Evolutionary conservation across 2,329 filamentous ascomycete genomes (phyloP), one percentile per base, ranked within the genome.

Genomic region (Scopulariopsis brevicaulis): DNA sequence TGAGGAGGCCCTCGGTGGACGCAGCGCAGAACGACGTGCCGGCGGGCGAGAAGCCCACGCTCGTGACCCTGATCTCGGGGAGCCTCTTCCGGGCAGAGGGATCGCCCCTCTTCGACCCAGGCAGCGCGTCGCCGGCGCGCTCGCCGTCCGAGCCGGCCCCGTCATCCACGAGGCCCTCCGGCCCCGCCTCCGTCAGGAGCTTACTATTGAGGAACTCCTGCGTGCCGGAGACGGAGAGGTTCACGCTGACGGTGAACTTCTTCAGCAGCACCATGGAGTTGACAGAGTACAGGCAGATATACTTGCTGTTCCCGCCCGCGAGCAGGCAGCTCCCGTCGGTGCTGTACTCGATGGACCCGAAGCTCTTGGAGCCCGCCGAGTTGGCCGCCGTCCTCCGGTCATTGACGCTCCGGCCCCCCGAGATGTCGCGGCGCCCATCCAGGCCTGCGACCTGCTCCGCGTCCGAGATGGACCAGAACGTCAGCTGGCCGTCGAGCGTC

Each of bases 191-290:
- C 12, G 92, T 96, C 65, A 99, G 80, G 22, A 89, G 78, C 66
- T 87, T 90, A 75, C 90, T 96, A 78, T 96, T 97, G 63, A 99
- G 80, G 71, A 96, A 96, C 70, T 99, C 94, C 68, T 97, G 93
- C 1, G 94, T 99, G 53, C 94, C 94, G 22, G 96, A 92, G 2
- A 99, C 77, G 1, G 92, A 96, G n/a, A 96, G 77, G 71, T 99
- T 99, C 66, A 96, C 83, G 64, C 90, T 96, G 66, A 97, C 92
- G 1, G 93, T 96, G 68, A 88, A 99, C 69, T 96, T 96, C 70
- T 95, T 96, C 58, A 97, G 77, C 12, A 99, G 76, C 0, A 94
- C 90, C 70, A 94, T 91, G 0, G 93, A 96, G 59, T 85, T 85
- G 35, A 96, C 90, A n/a, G 95, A 93, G 73, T 99, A 99, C 59